A percentile compares a stretch with the other conserved stretches of the same genome.
Conservation (phyloP, 2,329 filamentous ascomycete genomes). For the Fusarium sp. region DNA sequence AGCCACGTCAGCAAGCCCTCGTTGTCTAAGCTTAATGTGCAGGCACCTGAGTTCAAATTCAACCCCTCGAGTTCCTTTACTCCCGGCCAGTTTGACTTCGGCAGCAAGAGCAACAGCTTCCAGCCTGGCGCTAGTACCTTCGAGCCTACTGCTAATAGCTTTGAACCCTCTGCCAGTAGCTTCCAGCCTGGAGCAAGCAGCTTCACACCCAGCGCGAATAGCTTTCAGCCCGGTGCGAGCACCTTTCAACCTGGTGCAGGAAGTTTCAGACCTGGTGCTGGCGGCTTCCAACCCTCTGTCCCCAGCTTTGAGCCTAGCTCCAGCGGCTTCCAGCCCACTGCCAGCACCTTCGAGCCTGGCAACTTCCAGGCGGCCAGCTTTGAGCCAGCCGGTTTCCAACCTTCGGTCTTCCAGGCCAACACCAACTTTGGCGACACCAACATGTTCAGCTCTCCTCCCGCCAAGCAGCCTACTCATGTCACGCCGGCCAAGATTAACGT, state of each 20-base stretch:
- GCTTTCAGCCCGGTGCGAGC: conserved; percentile 21
- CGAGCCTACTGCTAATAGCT: conserved; percentile 43
- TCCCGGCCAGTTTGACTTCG: conserved; percentile 45
- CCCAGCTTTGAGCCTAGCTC: conserved; percentile 60
- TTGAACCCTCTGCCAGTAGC: conserved; percentile 51
- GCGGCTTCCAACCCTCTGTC: conserved; percentile 19
- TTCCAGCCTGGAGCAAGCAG: conserved; percentile 66
- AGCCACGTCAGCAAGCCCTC: conserved; percentile 79
- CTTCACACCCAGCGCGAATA: conserved; percentile 54
- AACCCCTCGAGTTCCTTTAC: conserved; percentile 62
- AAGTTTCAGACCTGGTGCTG: conserved; percentile 18
- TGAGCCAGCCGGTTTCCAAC: conserved; percentile 55
- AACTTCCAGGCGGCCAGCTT: conserved; percentile 29
- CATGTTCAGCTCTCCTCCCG: conserved; percentile 41
- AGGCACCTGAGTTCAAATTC: conserved; percentile 91
- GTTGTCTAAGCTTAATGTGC: conserved; percentile 86
- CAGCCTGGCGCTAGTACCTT: conserved; percentile 58
- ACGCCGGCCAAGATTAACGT: conserved; percentile 73
- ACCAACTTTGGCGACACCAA: conserved; percentile 28
- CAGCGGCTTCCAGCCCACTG: conserved; percentile 45
- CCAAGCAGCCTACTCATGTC: conserved; percentile 31
- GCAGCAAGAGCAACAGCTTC: conserved; percentile 58
- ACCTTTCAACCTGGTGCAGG: conserved; percentile 23
- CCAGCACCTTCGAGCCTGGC: conserved; percentile 27
- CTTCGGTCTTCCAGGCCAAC: conserved; percentile 62